Conservation (phyloP, 225 moss, liverwort and hornwort species). For the Marchantia paleacea region DNA sequence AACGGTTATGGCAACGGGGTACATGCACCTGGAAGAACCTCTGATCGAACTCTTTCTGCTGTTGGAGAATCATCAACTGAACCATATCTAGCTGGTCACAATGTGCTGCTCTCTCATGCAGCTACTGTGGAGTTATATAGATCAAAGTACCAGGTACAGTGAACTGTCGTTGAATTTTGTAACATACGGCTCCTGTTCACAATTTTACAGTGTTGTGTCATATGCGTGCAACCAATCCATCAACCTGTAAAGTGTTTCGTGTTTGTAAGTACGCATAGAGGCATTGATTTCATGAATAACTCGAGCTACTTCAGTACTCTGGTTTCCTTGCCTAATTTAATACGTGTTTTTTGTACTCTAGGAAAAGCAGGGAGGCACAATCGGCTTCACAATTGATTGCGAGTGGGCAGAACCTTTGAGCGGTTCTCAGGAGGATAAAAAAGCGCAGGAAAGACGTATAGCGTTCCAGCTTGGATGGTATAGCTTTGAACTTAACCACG, state of each 20-base stretch:
- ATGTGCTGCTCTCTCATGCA: slow-evolving; percentile 74
- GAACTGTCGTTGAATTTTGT: background rate
- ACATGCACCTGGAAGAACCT: slow-evolving; percentile 85
- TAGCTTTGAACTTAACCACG: background rate
- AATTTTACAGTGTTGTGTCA: too few species aligned
- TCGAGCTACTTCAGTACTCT: background rate
- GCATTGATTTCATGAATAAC: too few species aligned
- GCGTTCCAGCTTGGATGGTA: slow-evolving; percentile 81
- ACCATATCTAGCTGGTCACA: slow-evolving; percentile 69
- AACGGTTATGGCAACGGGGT: slow-evolving; percentile 55
- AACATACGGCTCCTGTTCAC: background rate
- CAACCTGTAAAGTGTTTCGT: too few species aligned
- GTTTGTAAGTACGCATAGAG: too few species aligned
- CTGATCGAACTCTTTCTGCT: slow-evolving; percentile 47
- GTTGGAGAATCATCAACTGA: slow-evolving; percentile 70
- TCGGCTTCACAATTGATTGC: slow-evolving; percentile 76
- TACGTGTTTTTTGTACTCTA: slow-evolving; percentile 28
- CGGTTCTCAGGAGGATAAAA: slow-evolving; percentile 54
- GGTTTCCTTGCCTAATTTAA: background rate
- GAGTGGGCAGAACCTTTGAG: slow-evolving; percentile 81
- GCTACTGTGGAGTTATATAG: slow-evolving; percentile 63
- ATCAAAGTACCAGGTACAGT: slow-evolving; percentile 64
- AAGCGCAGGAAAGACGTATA: slow-evolving; percentile 57
- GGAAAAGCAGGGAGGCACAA: slow-evolving; percentile 58
- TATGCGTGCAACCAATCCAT: too few species aligned